phyloP scores from a whole-genome alignment of 169 alveolate species.

The Plasmodium vivax region DNA sequence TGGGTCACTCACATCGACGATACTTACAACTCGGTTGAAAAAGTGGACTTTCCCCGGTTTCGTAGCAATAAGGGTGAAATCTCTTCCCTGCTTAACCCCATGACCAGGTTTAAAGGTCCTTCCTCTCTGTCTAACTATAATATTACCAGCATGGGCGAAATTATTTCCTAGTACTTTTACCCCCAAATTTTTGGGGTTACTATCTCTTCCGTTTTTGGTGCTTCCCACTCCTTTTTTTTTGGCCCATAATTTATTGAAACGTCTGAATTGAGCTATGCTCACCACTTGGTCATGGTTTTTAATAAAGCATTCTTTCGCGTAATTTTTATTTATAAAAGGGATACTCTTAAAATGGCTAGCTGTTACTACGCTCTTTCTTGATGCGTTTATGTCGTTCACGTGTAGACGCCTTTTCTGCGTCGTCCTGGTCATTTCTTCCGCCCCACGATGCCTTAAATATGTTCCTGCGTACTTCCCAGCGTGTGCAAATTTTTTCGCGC shows the following conservation, averaged over 20 bases:
- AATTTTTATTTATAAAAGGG: background rate
- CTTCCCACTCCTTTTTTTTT: conserved; percentile 90
- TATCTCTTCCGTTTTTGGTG: conserved; percentile 90
- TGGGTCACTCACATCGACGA: conserved; percentile 77
- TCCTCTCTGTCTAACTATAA: conserved; percentile 90
- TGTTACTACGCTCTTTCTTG: background rate
- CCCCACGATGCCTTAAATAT: conserved; percentile 19
- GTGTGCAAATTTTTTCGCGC: conserved; percentile 1
- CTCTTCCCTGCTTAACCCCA: conserved; percentile 86
- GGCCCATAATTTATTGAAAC: conserved; percentile 76
- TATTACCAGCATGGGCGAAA: conserved; percentile 88
- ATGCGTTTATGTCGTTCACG: background rate
- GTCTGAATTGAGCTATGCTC: conserved; percentile 10
- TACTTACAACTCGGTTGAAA: conserved; percentile 79
- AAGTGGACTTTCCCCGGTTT: conserved; percentile 81
- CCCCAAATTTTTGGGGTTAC: conserved; percentile 88
- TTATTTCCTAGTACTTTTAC: conserved; percentile 86
- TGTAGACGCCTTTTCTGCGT: background rate
- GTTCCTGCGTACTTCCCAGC: background rate
- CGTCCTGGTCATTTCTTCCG: background rate
- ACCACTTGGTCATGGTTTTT: background rate
- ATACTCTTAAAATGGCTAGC: conserved; percentile 1
- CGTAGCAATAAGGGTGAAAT: conserved; percentile 80
- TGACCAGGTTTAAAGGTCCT: conserved; percentile 88
- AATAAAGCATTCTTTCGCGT: conserved; percentile 22